Base-by-base conservation (phyloP, 768 basidiomycete species). In the Ramaria sp. region DNA sequence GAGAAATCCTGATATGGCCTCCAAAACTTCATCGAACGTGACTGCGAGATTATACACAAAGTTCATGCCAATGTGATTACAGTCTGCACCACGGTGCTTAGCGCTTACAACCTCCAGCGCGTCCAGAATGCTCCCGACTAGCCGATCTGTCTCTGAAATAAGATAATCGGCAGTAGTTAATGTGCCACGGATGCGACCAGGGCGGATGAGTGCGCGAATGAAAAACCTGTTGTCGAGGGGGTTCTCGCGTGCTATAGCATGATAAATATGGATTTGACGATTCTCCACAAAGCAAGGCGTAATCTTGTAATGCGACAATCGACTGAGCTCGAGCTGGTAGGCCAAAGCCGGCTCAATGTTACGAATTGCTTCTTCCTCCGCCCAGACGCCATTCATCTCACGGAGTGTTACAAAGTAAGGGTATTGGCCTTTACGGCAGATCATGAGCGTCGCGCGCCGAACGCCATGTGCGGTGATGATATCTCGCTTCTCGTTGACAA, bases 41-140 rank as follows among this genome's bases (percentile, higher is more conserved):
- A 99, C 93, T 30, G 86, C 82, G 46, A 99, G 85, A 68, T 89
- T 91, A 79, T 98, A 98, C 65, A 98, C 84, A 69, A 98, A 99
- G 76, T 98, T 97, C 83, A 98, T 85, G 75, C 92, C 94, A 69
- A 98, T 96, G 69, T 97, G 94, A 70, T 98, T 98, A 75, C 91
- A 93, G 67, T 98, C 95, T 3, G 95, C 89, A 63, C 87, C 91
- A 59, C 94, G 83, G 65, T 94, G 78, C 64, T 91, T 81, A 7
- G 89, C 90, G 63, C 81, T 85, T 66, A 95, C 91, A 54, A 98
- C 87, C 69, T 98, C 95, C 31, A 98, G 79, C 2, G 94, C 88
- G 70, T 99, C 96, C 60, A 99, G 77, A 63, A 98, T 84, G 65
- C 82, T 87, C 42, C 91, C 95, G 60, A 98, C 89, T 12, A 98